Conservation (phyloP, 306 rosid genomes). For the Rosa persica region DNA sequence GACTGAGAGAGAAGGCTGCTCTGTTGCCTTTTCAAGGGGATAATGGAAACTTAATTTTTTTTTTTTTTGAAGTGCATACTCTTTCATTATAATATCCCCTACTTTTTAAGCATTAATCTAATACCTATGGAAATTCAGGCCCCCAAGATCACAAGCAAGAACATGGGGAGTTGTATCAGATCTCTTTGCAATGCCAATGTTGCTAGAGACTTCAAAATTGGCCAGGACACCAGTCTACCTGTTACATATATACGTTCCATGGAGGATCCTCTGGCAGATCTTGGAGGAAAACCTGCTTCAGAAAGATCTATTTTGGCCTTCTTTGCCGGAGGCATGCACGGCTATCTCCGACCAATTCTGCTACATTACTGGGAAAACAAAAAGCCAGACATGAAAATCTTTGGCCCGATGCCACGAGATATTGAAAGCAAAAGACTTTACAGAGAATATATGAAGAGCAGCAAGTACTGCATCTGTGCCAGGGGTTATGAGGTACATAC, state of each 20-base stretch:
- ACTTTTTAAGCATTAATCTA: not conserved
- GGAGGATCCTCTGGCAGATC: conserved; percentile 46
- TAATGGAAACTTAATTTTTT: not conserved
- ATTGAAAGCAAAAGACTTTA: conserved; percentile 61
- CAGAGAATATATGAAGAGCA: conserved; percentile 71
- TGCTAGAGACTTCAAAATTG: conserved; percentile 65
- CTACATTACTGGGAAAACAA: conserved; percentile 70
- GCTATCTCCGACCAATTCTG: conserved; percentile 71
- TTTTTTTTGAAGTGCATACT: not conserved
- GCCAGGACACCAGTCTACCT: conserved; percentile 81
- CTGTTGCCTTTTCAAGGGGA: conserved; percentile 6
- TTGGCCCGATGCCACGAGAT: conserved; percentile 75
- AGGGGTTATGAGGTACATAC: conserved; percentile 81
- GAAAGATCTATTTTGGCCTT: conserved; percentile 65
- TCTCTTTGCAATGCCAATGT: conserved; percentile 80
- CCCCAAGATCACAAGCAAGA: conserved; percentile 49
- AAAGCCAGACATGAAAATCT: conserved; percentile 71
- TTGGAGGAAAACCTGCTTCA: conserved; percentile 62
- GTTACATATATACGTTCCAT: conserved; percentile 60
- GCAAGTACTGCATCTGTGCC: conserved; percentile 87
- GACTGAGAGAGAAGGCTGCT: not conserved
- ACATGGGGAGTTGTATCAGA: conserved; percentile 63
- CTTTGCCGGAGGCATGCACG: conserved; percentile 77
- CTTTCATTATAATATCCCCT: not conserved
- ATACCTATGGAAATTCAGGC: conserved; percentile 56